Percentiles rank a stretch among this genome's conserved stretches.
These are phyloP conservation scores for Gentiana macrophylla DNA, from an alignment of 257 asterid species.

Conservation along the genomic window DNA sequence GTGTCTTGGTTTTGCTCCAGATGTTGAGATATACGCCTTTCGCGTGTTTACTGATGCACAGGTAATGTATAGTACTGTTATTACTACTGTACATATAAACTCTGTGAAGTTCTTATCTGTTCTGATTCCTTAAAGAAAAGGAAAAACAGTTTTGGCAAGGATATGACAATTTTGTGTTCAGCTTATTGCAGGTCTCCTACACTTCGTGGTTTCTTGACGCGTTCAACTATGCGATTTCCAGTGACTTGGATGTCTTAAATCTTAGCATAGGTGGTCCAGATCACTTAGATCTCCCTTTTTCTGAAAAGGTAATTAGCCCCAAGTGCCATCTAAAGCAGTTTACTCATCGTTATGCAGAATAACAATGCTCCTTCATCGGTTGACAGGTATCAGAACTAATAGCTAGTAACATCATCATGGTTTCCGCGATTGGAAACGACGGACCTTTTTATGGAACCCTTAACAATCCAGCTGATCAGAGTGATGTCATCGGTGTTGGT, in stretches of 20 bases:
- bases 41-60: slow-evolving; percentile 96
- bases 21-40: slow-evolving; percentile 90
- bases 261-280: slow-evolving; percentile 99
- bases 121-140: background rate
- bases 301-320: slow-evolving; percentile 50
- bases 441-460: slow-evolving; percentile 99
- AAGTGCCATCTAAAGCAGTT: background rate
- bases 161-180: slow-evolving; percentile 77
- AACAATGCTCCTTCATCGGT: background rate
- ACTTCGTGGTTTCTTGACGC: slow-evolving; percentile 99
- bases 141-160: slow-evolving; percentile 32
- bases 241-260: slow-evolving; percentile 92
- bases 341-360: too few species aligned
- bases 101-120: background rate
- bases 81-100: background rate
- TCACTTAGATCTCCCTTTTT: slow-evolving; percentile 87
- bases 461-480: slow-evolving; percentile 98
- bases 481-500: slow-evolving; percentile 99
- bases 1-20: slow-evolving; percentile 99
- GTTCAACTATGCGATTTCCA: slow-evolving; percentile 93
- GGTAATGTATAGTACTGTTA: slow-evolving; percentile 53
- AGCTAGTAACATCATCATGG: slow-evolving; percentile 92
- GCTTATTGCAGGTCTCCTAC: slow-evolving; percentile 97
- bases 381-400: slow-evolving; percentile 94
- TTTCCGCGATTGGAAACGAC: slow-evolving; percentile 96